phyloP scores from a whole-genome alignment of 2,329 filamentous ascomycete species.

The Fusarium nematophilum region DNA sequence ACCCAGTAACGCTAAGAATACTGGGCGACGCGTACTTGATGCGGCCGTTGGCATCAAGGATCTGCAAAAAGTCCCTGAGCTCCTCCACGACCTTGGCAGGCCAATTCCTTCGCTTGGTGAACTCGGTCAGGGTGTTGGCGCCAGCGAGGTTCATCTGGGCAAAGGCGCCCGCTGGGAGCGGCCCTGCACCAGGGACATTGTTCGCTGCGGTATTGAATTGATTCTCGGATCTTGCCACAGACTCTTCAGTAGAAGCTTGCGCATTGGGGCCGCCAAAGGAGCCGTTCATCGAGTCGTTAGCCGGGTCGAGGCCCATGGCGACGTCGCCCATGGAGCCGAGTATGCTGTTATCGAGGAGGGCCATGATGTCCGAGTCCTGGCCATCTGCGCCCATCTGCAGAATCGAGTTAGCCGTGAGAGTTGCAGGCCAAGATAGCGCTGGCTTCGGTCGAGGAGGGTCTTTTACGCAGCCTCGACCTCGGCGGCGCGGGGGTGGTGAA shows the following conservation, averaged over 20 bases:
- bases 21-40: constrained; percentile 90
- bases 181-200: constrained; percentile 55
- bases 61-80: constrained; percentile 87
- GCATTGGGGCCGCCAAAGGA: constrained; percentile 36
- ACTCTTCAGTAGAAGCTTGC: constrained; percentile 43
- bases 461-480: constrained; percentile 24
- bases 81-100: constrained; percentile 90
- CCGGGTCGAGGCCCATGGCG: constrained; percentile 57
- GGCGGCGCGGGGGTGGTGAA: constrained; percentile 26
- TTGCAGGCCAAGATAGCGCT: constrained; percentile 32
- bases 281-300: constrained; percentile 44
- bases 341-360: constrained; percentile 56
- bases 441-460: constrained; percentile 15
- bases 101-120: constrained; percentile 78
- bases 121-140: constrained; percentile 64
- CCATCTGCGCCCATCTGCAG: constrained; percentile 42
- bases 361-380: constrained; percentile 55
- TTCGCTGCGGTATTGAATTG: constrained; percentile 50
- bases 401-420: constrained; percentile 35
- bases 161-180: constrained; percentile 55
- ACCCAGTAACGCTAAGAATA: constrained; percentile 79
- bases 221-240: constrained; percentile 48
- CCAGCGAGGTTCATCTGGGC: constrained; percentile 48
- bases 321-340: constrained; percentile 53
- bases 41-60: constrained; percentile 85